These are phyloP conservation scores for Fusarium guadeloupense DNA, from an alignment of 2,329 filamentous ascomycete genomes.

Conservation along the genomic window DNA sequence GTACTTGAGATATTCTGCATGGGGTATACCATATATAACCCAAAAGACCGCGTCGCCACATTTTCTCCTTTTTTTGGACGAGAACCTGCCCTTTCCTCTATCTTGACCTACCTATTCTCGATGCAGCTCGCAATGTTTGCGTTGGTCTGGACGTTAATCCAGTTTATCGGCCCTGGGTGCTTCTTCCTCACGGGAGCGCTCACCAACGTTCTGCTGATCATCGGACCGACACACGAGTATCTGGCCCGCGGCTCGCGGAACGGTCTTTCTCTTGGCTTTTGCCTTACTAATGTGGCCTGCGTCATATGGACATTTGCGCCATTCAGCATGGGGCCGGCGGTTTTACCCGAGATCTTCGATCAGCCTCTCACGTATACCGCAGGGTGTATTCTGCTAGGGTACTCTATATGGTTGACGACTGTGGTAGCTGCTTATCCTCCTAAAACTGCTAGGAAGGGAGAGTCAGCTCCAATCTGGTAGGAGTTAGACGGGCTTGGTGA, in stretches of 20 bases:
- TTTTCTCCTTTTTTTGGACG: neutral
- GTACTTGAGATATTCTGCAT: constrained; percentile 4
- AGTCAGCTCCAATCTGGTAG: too few relatives aligned
- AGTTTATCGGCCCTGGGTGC: constrained; percentile 5
- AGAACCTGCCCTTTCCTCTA: neutral
- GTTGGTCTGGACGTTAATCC: neutral
- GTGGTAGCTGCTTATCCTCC: too few relatives aligned
- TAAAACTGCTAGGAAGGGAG: too few relatives aligned
- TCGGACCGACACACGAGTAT: constrained; percentile 8
- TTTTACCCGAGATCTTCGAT: constrained; percentile 10
- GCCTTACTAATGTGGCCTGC: constrained; percentile 5
- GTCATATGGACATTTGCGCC: constrained; percentile 12
- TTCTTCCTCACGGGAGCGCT: constrained; percentile 6
- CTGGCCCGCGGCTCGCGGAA: constrained; percentile 4
- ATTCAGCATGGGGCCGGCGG: neutral
- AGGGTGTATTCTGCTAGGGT: neutral
- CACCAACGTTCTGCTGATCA: constrained; percentile 5
- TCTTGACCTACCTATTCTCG: neutral
- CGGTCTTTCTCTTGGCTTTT: constrained; percentile 2
- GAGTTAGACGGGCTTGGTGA: too few relatives aligned
- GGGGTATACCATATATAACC: neutral
- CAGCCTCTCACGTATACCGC: neutral
- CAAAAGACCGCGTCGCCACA: neutral
- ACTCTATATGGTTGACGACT: neutral
- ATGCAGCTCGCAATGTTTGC: constrained; percentile 4